Evolutionary conservation across 768 basidiomycete genomes (phyloP), one percentile per base, ranked within the genome.

Genomic region (Dioszegia hungarica): DNA sequence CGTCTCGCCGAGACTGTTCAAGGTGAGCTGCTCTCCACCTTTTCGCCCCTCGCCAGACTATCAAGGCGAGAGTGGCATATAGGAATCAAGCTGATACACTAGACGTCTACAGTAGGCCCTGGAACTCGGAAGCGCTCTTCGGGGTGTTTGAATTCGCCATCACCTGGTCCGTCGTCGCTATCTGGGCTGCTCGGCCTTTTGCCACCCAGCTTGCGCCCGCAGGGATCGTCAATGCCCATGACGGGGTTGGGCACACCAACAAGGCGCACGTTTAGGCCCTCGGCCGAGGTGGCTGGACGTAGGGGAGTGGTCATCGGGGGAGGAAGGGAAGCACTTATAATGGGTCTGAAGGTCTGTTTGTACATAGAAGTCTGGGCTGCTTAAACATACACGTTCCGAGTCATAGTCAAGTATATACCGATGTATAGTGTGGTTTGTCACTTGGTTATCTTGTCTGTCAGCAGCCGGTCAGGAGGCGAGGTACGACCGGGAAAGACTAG

Each of bases 91-190:
- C 36, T 39, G 34, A 51, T 17, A 1, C 11, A 10, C 3, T 28
- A 51, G 49, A 39, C 28, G 36, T 39, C 24, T 51, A 25, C 25
- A 17, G 49, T 19, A 34, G 49, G 4, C 24, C 45, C 15, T 56
- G 54, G 54, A 40, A 39, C 34, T 40, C 38, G 24, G 24, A 56
- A n/a, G 31, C 31, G 17, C 36, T 46, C 8, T 56, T 36, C 29
- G 54, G 54, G 3, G 11, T 56, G n/a, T 56, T 56, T 44, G 54
- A 56, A 28, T 56, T 56, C 40, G 54, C 54, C 25, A 15, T 38
- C 20, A 47, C 45, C 33, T 56, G 43, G 43, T 15, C 31, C 4
- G 44, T 29, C n/a, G 54, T 56, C n/a, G 25, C 40, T 20, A 46
- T 47, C 24, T 56, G 54, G 54, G 54, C 54, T 22, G 54, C 43